Percentiles rank a stretch among this genome's conserved stretches.
These are phyloP conservation scores for Byssochlamys sp. DNA, from an alignment of 2,329 filamentous ascomycete genomes.

Conservation along the genomic window DNA sequence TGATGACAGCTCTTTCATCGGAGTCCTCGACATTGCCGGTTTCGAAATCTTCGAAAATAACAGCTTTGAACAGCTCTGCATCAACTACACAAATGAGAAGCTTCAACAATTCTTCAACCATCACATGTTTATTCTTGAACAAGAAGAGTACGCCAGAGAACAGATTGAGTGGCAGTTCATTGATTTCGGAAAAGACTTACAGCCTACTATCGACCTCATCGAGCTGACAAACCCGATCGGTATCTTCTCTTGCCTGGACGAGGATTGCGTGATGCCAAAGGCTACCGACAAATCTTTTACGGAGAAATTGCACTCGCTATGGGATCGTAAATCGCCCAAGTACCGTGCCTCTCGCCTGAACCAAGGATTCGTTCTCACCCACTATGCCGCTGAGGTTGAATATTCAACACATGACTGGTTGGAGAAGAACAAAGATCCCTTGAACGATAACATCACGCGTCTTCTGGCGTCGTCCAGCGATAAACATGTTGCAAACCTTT, in stretches of 20 bases:
- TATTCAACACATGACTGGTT: conserved; percentile 92
- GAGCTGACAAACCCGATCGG: conserved; percentile 93
- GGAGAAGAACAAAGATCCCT: conserved; percentile 96
- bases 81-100: conserved; percentile 99
- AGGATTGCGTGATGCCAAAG: conserved; percentile 98
- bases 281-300: conserved; percentile 95
- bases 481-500: conserved; percentile 72
- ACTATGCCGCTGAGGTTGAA: conserved; percentile 95
- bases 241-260: conserved; percentile 95
- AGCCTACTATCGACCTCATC: conserved; percentile 95
- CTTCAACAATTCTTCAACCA: conserved; percentile 99
- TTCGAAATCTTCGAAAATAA: conserved; percentile 98
- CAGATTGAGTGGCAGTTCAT: conserved; percentile 99
- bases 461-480: conserved; percentile 74
- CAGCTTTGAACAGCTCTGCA: conserved; percentile 97
- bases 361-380: conserved; percentile 89
- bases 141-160: conserved; percentile 93
- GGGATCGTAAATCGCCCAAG: conserved; percentile 92
- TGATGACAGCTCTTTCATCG: conserved; percentile 91
- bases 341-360: conserved; percentile 79
- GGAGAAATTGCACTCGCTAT: conserved; percentile 90
- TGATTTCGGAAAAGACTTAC: conserved; percentile 91
- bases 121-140: conserved; percentile 98
- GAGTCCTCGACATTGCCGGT: conserved; percentile 94
- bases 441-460: conserved; percentile 93